Evolutionary conservation across 2,329 filamentous ascomycete species (phyloP), one percentile per base, ranked within the genome.

Genomic region (Penicillium sp.): DNA sequence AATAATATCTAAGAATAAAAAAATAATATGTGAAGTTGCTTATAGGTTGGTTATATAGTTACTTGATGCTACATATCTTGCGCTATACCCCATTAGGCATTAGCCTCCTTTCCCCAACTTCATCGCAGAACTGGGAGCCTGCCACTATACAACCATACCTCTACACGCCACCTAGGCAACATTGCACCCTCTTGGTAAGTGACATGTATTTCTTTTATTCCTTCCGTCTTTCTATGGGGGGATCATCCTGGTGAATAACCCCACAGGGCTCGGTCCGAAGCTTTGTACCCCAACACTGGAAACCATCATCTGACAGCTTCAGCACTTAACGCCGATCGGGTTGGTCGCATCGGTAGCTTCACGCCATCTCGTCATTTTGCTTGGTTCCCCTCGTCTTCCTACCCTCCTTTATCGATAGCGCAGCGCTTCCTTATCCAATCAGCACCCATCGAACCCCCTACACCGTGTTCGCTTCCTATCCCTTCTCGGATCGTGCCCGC

Each of bases 401-500:
- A 55, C 58, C 59, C 56, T 60, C 59, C 58, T 54, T 57, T 21
- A 50, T 51, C 46, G 50, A 59, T 56, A 62, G 54, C 38, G 33
- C 54, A 62, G 65, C 65, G 65, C 65, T 67, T 67, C 61, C 50
- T 46, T 48, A 31, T 45, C 64, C 65, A 67, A 67, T 67, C 64
- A 67, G n/a, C 43, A 17, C 2, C n/a, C 21, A 15, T 31, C 50
- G 41, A 38, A 38, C 38, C 47, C 29, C 38, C 33, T 35, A 47
- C 49, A 51, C 53, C 31, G 52, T 57, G 55, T 58, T 60, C 58
- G 53, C 19, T 54, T 51, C 43, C 27, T 25, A 33, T 57, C 51
- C 54, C 54, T 57, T 41, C 40, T 55, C 48, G 54, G 52, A 59
- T 64, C 57, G 54, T 58, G 38, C 51, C 38, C 46, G 19, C 42